Conservation (phyloP, 2,329 filamentous ascomycete genomes). For the Fusarium domesticum region DNA sequence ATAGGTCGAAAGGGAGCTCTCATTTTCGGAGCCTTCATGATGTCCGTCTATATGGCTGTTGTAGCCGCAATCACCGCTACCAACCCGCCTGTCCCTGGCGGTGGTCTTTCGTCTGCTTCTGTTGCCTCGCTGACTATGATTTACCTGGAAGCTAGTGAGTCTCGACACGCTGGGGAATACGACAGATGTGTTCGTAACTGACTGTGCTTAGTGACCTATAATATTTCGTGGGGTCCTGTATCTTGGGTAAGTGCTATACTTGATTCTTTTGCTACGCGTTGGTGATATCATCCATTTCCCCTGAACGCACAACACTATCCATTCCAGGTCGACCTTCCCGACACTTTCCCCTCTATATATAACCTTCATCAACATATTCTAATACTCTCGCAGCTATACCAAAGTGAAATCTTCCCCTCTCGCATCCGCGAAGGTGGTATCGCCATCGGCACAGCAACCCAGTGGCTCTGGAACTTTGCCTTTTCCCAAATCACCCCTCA, state of each 20-base stretch:
- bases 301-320: no score
- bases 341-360: no score
- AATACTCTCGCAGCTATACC: constrained; percentile 37
- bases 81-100: constrained; percentile 37
- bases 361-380: constrained; percentile 1
- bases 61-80: constrained; percentile 47
- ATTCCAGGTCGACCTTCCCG: no score
- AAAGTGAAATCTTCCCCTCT: constrained; percentile 49
- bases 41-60: constrained; percentile 53
- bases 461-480: constrained; percentile 53
- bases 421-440: constrained; percentile 49
- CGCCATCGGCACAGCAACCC: constrained; percentile 47
- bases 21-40: constrained; percentile 46
- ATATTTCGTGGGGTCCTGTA: constrained; percentile 50
- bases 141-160: constrained; percentile 44
- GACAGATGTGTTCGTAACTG: neutral
- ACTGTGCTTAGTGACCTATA: constrained; percentile 39
- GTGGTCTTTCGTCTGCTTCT: constrained; percentile 36
- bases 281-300: no score
- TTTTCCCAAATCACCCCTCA: constrained; percentile 48
- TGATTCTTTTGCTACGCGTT: no score
- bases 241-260: constrained; percentile 40
- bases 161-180: no score
- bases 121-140: constrained; percentile 50
- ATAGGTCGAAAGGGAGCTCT: constrained; percentile 48